phyloP scores from a whole-genome alignment of 2,329 filamentous ascomycete species.

The Seiridium unicorne region DNA sequence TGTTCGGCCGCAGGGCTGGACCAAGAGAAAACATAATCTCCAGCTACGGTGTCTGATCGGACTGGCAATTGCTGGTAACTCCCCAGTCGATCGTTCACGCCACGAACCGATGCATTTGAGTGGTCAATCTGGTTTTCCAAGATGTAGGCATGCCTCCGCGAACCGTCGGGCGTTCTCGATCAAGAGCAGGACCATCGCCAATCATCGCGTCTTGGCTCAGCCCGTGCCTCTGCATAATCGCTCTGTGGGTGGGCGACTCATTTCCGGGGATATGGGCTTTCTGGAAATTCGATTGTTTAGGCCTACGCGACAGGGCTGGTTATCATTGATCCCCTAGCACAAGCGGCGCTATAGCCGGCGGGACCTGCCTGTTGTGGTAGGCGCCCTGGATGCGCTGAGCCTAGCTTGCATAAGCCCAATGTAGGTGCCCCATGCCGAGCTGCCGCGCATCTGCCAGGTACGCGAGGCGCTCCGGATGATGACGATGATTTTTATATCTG shows the following conservation, averaged over 20 bases:
- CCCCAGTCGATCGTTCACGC: background rate
- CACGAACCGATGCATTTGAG: background rate
- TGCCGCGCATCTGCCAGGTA: slow-evolving; percentile 4
- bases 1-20: background rate
- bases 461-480: background rate
- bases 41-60: background rate
- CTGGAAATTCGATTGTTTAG: background rate
- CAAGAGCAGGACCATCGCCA: background rate
- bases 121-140: background rate
- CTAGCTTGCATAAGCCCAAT: slow-evolving; percentile 5
- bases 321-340: background rate
- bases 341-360: background rate
- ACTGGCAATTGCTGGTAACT: background rate
- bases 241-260: background rate
- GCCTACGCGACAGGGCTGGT: background rate
- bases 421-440: background rate
- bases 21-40: background rate
- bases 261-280: background rate
- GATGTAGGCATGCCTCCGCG: background rate
- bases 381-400: background rate
- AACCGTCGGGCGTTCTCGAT: background rate
- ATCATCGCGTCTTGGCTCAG: background rate
- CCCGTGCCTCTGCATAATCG: background rate
- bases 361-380: slow-evolving; percentile 1
- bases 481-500: background rate